Evolutionary conservation across 495 filamentous ascomycete species (phyloP), one percentile per base, ranked within the genome.

Genomic region (Penicillium mononematosum): DNA sequence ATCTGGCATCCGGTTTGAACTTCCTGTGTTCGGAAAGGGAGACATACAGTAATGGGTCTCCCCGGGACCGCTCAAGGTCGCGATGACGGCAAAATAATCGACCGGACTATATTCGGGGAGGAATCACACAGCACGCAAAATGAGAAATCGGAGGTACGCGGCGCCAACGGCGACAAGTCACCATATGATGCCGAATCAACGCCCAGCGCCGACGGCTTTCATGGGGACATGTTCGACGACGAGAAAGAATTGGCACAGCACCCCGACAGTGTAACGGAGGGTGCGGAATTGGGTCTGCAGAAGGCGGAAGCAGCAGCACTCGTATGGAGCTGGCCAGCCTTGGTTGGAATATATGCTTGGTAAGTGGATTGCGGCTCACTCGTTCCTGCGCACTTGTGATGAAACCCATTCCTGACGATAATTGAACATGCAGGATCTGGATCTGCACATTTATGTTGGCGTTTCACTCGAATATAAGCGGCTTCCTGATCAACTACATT

Each of bases 261-360:
- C 45, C 65, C 70, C 0, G 53, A 64, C 4, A 56, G 55, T 14
- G 58, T 74, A 7, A 74, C 67, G 1, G 39, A 64, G 6, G 58
- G 65, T 41, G 70, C 69, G 12, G 63, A 64, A 19, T 17, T 68
- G 10, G 76, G 76, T 47, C 61, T 75, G 8, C 71, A 76, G 49
- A 77, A 75, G 52, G 74, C 70, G 0, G 76, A 79, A 56, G 76
- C 76, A 8, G 71, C 74, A 3, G 75, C 76, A 16, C 59, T 77
- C 20, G 72, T 68, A 3, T 79, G 76, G 76, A 70, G 58, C 29
- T 70, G 65, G 16, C 58, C 60, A 3, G 68, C 61, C 1, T 65
- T 73, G 1, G 64, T 69, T 39, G 50, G 48, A 3, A 72, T 73
- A 27, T 79, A 78, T 60, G 73, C 68, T 11, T 74, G 67, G 75